A percentile compares a stretch with the other conserved stretches of the same genome.
These are phyloP conservation scores for Scheffersomyces parashehatae DNA, from an alignment of 1,139 yeast species.

Conservation along the genomic window DNA sequence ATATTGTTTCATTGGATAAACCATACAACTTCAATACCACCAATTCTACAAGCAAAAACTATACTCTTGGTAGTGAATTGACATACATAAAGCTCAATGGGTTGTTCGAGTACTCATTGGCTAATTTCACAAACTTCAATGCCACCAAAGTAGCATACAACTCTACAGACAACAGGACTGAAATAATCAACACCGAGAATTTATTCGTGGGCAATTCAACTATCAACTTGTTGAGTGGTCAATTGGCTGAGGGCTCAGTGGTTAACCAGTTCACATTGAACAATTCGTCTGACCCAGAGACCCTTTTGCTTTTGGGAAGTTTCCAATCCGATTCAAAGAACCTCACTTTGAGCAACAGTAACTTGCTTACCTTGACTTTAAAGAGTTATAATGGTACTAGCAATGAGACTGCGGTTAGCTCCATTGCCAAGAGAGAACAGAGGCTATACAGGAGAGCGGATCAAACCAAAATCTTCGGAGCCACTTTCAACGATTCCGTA, in stretches of 20 bases:
- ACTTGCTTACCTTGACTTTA: conserved; percentile 29
- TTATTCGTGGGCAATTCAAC: conserved; percentile 66
- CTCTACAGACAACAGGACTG: conserved; percentile 28
- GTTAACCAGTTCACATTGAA: conserved; percentile 35
- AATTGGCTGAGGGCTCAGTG: conserved; percentile 42
- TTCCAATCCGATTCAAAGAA: conserved; percentile 40
- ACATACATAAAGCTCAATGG: conserved; percentile 56
- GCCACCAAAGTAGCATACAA: conserved; percentile 26
- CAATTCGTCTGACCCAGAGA: conserved; percentile 26
- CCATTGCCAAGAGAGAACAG: conserved; percentile 5
- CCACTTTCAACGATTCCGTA: conserved; percentile 31
- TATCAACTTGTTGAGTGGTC: conserved; percentile 61
- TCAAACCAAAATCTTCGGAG: conserved; percentile 24
- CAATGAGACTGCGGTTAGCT: conserved; percentile 26
- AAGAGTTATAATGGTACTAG: conserved; percentile 32
- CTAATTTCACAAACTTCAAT: conserved; percentile 60
- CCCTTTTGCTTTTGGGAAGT: conserved; percentile 46
- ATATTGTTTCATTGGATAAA: conserved; percentile 52
- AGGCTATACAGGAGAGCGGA: conserved; percentile 24
- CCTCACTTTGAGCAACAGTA: conserved; percentile 27
- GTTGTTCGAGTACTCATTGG: conserved; percentile 75
- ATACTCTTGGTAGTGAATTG: conserved; percentile 19
- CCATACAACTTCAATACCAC: conserved; percentile 32
- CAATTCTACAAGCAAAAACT: conserved; percentile 23
- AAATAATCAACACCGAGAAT: conserved; percentile 28